Conservation (phyloP, 23 red algal genomes). For the Gracilaria caudata region DNA sequence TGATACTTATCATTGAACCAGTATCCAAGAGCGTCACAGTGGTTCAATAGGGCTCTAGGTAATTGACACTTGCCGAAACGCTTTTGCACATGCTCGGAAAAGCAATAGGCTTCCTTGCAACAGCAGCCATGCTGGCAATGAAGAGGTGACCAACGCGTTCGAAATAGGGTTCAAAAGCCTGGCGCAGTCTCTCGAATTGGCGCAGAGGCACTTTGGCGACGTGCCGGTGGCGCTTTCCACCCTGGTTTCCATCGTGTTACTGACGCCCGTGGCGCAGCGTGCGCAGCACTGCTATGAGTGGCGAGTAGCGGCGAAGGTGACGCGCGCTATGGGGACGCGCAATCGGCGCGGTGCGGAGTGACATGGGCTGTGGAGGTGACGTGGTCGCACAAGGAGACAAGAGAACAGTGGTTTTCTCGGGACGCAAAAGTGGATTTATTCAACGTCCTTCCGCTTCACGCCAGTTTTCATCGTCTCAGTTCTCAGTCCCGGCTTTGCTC, state of each 20-base stretch:
- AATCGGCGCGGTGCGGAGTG: no score
- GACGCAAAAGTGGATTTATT: no score
- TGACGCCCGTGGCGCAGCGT: constrained; percentile 67
- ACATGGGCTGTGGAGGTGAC: no score
- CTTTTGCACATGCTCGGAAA: constrained; percentile 60
- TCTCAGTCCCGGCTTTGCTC: no score
- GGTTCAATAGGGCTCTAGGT: not conserved
- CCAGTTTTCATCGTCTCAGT: no score
- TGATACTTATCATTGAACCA: constrained; percentile 52
- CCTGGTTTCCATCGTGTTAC: constrained; percentile 57
- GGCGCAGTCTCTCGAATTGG: constrained; percentile 59
- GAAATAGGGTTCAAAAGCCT: constrained; percentile 77
- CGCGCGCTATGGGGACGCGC: no score
- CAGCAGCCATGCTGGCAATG: not conserved
- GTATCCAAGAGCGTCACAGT: constrained; percentile 27
- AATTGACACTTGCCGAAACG: constrained; percentile 41
- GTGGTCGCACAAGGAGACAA: no score
- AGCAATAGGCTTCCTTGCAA: constrained; percentile 23
- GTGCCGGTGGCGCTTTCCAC: constrained; percentile 38
- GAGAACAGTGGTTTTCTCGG: no score
- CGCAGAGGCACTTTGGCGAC: constrained; percentile 56
- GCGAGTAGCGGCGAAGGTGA: no score
- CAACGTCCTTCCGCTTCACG: no score
- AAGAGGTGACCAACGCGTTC: constrained; percentile 56
- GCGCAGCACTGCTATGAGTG: constrained; percentile 37